Evolutionary conservation across 805 yeast species (phyloP), one percentile per base, ranked within the genome.

Genomic region (Ogataea minuta): DNA sequence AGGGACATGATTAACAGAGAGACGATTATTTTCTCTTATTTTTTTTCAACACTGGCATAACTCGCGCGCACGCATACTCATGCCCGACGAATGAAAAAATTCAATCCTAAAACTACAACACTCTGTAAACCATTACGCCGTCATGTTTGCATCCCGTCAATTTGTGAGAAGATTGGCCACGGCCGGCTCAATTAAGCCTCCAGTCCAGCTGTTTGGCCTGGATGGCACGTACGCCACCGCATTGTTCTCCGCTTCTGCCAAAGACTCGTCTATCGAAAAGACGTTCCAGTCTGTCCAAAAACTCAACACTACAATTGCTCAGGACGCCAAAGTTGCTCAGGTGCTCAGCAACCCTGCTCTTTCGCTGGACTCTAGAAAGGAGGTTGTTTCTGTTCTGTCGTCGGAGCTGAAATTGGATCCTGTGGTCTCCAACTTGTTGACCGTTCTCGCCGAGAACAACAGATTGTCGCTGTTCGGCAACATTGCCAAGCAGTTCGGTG

Each of bases 141-240:
- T 16, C 35, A 43, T 49, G 52, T 76, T 77, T 81, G 75, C 78
- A 58, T 71, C 82, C 55, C 83, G 83, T 71, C 71, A 74, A 57
- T 79, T 79, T 62, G 59, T 72, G 62, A 83, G 90, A 71, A 69
- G 82, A 42, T 64, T 84, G 72, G 91, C 95, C 59, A 68, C 90
- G 44, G 83, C 86, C 53, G 48, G 59, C 38, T 39, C 57, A 37
- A 26, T 76, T 59, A 82, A 80, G 67, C 89, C 95, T 38, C 97
- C 98, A 41, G 85, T 91, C 49, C 96, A 89, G 76, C 76, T 91
- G 64, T 91, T 77, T 60, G 98, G 98, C 50, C 71, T 91, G 54
- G 97, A 90, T 54, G 99, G 98, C 62, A 89, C 98, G 50, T 91
- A 91, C 68, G 99, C 98, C 54, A 77, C 88, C 43, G 96, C 99